A percentile compares a stretch with the other conserved stretches of the same genome.
Evolutionary conservation across 1,139 yeast species (phyloP).

Genomic region (Protomyces inouyei): DNA sequence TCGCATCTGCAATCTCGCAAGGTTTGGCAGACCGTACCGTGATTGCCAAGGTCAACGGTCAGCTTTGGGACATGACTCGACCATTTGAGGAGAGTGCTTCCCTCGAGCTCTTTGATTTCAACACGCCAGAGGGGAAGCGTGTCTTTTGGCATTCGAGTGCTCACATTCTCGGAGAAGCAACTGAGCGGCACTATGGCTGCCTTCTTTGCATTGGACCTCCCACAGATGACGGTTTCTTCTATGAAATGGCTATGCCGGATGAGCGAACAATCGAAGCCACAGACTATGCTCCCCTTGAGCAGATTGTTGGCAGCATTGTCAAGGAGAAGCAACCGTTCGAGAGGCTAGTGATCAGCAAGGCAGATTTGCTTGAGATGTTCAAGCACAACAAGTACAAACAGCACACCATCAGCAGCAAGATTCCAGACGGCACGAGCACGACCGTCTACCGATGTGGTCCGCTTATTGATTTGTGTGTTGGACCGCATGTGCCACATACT

Average conservation of each 20-base stretch:
- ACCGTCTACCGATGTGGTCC: slow-evolving; percentile 99
- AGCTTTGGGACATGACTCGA: slow-evolving; percentile 92
- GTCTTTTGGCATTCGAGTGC: slow-evolving; percentile 99
- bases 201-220: slow-evolving; percentile 95
- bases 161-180: slow-evolving; percentile 95
- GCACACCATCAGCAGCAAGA: slow-evolving; percentile 74
- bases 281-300: slow-evolving; percentile 81
- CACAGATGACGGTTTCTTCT: slow-evolving; percentile 95
- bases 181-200: slow-evolving; percentile 94
- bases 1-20: slow-evolving; percentile 79
- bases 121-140: slow-evolving; percentile 72
- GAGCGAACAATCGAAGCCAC: slow-evolving; percentile 63
- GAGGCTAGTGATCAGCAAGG: slow-evolving; percentile 88
- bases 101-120: slow-evolving; percentile 76
- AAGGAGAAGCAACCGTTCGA: slow-evolving; percentile 96
- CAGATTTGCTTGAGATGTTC: slow-evolving; percentile 87
- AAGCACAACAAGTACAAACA: slow-evolving; percentile 93
- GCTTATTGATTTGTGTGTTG: slow-evolving; percentile 92
- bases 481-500: slow-evolving; percentile 98
- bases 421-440: slow-evolving; percentile 93
- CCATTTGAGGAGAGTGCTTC: slow-evolving; percentile 72
- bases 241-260: slow-evolving; percentile 80
- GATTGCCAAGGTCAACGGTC: slow-evolving; percentile 84
- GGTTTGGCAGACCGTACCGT: slow-evolving; percentile 85
- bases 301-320: slow-evolving; percentile 82